Conservation (phyloP, 164 flowering plant species). For the Chloranthus sessilifolius region DNA sequence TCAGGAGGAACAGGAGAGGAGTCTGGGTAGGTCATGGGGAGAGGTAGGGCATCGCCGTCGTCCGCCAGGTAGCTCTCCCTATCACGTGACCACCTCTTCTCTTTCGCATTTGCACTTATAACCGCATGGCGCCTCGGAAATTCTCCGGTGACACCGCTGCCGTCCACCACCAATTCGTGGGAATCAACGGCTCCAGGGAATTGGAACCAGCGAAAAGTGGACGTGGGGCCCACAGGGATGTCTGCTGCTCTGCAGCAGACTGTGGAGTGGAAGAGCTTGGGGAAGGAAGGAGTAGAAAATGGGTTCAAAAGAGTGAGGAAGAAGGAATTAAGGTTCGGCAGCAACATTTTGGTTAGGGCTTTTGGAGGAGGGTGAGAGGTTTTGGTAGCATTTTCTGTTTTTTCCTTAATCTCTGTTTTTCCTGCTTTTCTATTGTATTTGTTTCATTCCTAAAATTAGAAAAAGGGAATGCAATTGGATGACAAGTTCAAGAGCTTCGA, state of each 20-base stretch:
- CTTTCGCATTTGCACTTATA: slow-evolving; percentile 46
- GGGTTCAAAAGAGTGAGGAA: slow-evolving; percentile 12
- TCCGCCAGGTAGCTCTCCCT: slow-evolving; percentile 81
- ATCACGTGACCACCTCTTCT: slow-evolving; percentile 69
- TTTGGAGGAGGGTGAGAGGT: slow-evolving; percentile 1
- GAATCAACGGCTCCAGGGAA: slow-evolving; percentile 25
- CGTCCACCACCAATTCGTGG: slow-evolving; percentile 18
- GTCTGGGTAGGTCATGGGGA: slow-evolving; percentile 89
- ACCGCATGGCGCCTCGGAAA: neutral
- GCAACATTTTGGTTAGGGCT: slow-evolving; percentile 30
- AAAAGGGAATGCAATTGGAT: too few species aligned
- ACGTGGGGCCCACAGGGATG: slow-evolving; percentile 21
- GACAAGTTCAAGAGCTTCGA: too few species aligned
- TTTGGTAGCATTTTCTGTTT: too few species aligned
- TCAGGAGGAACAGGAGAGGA: slow-evolving; percentile 69
- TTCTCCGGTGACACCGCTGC: slow-evolving; percentile 3
- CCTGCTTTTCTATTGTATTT: too few species aligned
- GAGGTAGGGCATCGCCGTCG: slow-evolving; percentile 72
- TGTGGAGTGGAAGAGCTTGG: slow-evolving; percentile 9
- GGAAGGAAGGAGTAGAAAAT: neutral
- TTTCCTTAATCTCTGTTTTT: too few species aligned
- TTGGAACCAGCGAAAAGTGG: slow-evolving; percentile 33
- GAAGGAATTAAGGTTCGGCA: slow-evolving; percentile 30
- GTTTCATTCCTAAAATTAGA: too few species aligned
- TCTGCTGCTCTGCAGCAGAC: slow-evolving; percentile 46